A percentile compares a stretch with the other conserved stretches of the same genome.
These are phyloP conservation scores for Anaeromyces robustus DNA, from an alignment of 192 early-diverging fungal genomes.

Conservation along the genomic window DNA sequence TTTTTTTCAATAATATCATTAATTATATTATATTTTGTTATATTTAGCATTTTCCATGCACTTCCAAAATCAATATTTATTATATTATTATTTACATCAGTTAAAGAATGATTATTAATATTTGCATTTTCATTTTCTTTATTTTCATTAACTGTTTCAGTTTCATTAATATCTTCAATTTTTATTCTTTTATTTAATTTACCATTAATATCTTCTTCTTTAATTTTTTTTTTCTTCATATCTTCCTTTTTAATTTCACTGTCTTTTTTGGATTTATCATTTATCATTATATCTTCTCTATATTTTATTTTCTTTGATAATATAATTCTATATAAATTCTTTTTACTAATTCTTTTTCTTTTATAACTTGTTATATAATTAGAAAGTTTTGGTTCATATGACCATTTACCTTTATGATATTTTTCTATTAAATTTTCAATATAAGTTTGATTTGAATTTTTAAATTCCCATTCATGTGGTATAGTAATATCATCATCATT, in stretches of 20 bases:
- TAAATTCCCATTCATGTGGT: not conserved
- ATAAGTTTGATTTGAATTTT: not conserved
- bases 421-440: not conserved
- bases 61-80: not conserved
- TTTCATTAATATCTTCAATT: not conserved
- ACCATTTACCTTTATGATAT: not conserved
- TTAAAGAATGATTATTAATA: not conserved
- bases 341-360: not conserved
- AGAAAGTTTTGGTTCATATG: not conserved
- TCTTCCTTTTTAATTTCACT: not conserved
- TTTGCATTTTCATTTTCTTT: not conserved
- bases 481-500: not conserved
- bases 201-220: not conserved
- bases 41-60: not conserved
- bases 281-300: not conserved
- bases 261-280: not conserved
- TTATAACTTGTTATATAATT: not conserved
- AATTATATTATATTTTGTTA: not conserved
- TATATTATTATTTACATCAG: not conserved
- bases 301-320: not conserved
- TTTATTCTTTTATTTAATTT: not conserved
- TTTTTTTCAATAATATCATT: not conserved
- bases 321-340: not conserved
- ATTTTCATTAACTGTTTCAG: not conserved
- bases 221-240: not conserved